Evolutionary conservation across 768 basidiomycete species (phyloP).

Genomic region (Termitomyces sp.): DNA sequence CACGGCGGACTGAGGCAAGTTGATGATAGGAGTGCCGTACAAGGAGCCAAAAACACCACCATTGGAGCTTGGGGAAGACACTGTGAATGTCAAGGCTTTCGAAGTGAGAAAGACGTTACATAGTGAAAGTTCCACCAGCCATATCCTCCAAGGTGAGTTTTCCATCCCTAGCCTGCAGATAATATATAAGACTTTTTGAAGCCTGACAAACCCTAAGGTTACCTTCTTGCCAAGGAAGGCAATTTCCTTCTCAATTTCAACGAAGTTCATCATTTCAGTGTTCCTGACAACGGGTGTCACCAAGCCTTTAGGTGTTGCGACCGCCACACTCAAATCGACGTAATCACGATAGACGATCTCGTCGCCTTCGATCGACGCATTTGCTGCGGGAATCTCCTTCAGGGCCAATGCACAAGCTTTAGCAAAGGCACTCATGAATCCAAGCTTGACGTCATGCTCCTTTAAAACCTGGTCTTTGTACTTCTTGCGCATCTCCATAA

Average conservation of each 20-base stretch:
- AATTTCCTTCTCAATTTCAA: constrained; percentile 93
- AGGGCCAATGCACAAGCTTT: constrained; percentile 80
- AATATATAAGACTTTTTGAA: background rate
- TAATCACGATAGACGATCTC: constrained; percentile 91
- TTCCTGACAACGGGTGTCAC: constrained; percentile 96
- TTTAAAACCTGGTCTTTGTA: constrained; percentile 93
- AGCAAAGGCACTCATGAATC: constrained; percentile 97
- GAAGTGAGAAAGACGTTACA: constrained; percentile 44
- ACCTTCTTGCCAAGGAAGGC: constrained; percentile 87
- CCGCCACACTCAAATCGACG: constrained; percentile 92
- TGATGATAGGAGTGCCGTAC: constrained; percentile 98
- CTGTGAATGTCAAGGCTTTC: background rate
- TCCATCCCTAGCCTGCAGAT: constrained; percentile 69
- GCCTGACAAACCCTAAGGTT: background rate
- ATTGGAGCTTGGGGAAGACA: constrained; percentile 65
- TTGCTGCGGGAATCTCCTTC: constrained; percentile 88
- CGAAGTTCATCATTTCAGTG: constrained; percentile 76
- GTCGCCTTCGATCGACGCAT: constrained; percentile 92
- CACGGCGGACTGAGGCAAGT: constrained; percentile 91
- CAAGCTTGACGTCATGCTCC: constrained; percentile 91
- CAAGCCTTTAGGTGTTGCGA: constrained; percentile 95
- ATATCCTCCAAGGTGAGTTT: constrained; percentile 98
- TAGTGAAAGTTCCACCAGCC: constrained; percentile 98
- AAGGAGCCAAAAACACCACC: constrained; percentile 98
- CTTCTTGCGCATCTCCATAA: constrained; percentile 88